Conservation (phyloP, 179 eudicot species). For the Sideroxylon spinosum region DNA sequence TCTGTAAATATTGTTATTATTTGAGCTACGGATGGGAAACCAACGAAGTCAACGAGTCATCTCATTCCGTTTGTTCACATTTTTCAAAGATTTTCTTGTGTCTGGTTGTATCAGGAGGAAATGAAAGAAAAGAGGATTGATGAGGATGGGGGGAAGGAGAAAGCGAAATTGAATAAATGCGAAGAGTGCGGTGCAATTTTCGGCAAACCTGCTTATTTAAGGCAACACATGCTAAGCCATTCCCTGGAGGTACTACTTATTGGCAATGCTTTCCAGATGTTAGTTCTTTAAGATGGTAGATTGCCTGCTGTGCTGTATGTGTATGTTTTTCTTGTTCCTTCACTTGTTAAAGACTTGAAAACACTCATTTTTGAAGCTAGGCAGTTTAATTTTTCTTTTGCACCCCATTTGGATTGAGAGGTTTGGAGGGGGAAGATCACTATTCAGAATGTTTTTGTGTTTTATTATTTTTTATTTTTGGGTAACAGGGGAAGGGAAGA, state of each 20-base stretch:
- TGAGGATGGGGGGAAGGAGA: slow-evolving; percentile 22
- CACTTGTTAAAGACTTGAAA: background rate
- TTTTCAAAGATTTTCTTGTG: background rate
- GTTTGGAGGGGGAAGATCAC: too few species aligned
- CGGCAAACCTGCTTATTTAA: slow-evolving; percentile 80
- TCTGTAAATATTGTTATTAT: too few species aligned
- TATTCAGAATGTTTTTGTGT: too few species aligned
- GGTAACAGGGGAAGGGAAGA: too few species aligned
- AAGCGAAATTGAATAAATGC: slow-evolving; percentile 43
- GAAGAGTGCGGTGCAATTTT: slow-evolving; percentile 73
- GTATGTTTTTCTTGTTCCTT: background rate
- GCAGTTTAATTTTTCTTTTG: too few species aligned
- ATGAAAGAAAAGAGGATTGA: slow-evolving; percentile 19
- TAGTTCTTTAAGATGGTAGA: background rate
- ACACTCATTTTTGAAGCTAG: background rate
- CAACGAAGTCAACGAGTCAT: too few species aligned
- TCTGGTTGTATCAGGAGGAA: slow-evolving; percentile 26
- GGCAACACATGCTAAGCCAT: slow-evolving; percentile 85
- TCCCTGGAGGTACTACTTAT: slow-evolving; percentile 54
- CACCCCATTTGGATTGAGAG: too few species aligned
- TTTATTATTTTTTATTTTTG: too few species aligned
- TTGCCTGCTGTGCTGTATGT: background rate
- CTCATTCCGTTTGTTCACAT: too few species aligned
- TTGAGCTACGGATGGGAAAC: too few species aligned
- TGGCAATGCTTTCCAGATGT: background rate